Evolutionary conservation across 352 stramenopile genomes (phyloP).

Genomic region (Phytophthora syringae): DNA sequence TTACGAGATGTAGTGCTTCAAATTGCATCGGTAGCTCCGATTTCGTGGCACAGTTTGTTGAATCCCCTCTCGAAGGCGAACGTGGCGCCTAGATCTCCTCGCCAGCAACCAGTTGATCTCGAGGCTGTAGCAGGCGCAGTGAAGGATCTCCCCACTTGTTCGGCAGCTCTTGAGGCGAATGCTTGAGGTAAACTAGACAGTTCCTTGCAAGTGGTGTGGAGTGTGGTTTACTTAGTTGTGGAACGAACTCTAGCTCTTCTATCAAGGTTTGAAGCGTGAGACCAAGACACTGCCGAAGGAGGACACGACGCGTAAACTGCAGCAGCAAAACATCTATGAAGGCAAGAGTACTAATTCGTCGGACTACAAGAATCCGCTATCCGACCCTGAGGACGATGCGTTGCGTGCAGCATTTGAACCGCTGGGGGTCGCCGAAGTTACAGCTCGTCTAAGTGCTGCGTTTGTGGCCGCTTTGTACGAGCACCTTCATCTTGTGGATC

Average conservation of each 20-base stretch:
- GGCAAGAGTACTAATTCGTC: neutral
- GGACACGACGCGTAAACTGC: neutral
- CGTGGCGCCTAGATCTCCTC: slow-evolving; percentile 19
- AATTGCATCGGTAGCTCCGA: slow-evolving; percentile 42
- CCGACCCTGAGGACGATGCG: neutral
- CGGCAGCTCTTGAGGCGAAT: slow-evolving; percentile 17
- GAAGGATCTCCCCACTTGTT: slow-evolving; percentile 19
- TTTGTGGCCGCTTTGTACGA: slow-evolving; percentile 57
- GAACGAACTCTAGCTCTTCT: slow-evolving; percentile 19
- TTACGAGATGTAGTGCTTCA: slow-evolving; percentile 46
- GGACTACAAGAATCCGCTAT: neutral
- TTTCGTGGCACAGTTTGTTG: slow-evolving; percentile 40
- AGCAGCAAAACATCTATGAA: neutral
- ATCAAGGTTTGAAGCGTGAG: slow-evolving; percentile 6
- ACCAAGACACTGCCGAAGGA: neutral
- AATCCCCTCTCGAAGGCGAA: neutral
- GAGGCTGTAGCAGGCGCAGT: slow-evolving; percentile 4
- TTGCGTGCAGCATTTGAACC: slow-evolving; percentile 7
- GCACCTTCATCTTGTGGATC: slow-evolving; percentile 34
- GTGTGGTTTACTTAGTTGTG: neutral
- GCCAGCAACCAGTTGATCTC: slow-evolving; percentile 10
- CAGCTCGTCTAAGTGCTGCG: slow-evolving; percentile 39
- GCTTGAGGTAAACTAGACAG: slow-evolving; percentile 26
- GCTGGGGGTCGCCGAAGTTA: slow-evolving; percentile 20
- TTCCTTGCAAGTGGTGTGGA: neutral